Evolutionary conservation across 2,329 filamentous ascomycete genomes (phyloP), one percentile per base, ranked within the genome.

Genomic region (Cladosporium halotolerans): DNA sequence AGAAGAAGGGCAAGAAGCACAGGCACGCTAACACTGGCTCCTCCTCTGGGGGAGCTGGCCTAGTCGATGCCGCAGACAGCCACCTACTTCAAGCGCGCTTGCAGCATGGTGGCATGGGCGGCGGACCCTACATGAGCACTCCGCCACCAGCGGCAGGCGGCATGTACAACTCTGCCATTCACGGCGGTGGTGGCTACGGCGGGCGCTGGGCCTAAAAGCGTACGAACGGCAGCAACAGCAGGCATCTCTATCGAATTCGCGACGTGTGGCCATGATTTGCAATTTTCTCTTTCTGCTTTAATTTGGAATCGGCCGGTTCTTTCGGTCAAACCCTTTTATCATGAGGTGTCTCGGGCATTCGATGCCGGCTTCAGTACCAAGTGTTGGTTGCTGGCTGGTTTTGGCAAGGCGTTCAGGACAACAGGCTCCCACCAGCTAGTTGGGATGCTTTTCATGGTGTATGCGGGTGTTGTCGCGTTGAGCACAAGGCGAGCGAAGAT

Each of bases 11-110:
- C 80, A 96, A 96, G 85, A 96, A 96, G 89, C 92, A 96, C 82
- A 95, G 91, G 85, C 91, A 96, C 86, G 92, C 90, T 93, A 96
- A 96, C 89, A 96, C 92, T 92, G 96, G 91, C 88, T 97, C 92
- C 85, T 95, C 90, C 84, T 64, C 62, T 34, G 88, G 88, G 80
- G 91, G 90, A 84, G 89, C 89, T 88, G 91, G 89, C 80, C 84
- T 96, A 92, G 91, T 95, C 80, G 91, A 97, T 95, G 89, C 96
- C 91, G 89, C 88, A 81, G 91, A 97, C 89, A 48, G 53, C 92
- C 92, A 60, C 51, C 42, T 60, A 50, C 55, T 62, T 52, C 60
- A 62, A 36, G 40, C 43, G n/a, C 47, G 58, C 16, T 55, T 61
- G 41, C 60, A 60, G 49, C 53, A 55, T 38, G 38, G 39, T 36